Base-by-base conservation (phyloP, 164 flowering plant genomes). In the Kalanchoe fedtschenkoi region DNA sequence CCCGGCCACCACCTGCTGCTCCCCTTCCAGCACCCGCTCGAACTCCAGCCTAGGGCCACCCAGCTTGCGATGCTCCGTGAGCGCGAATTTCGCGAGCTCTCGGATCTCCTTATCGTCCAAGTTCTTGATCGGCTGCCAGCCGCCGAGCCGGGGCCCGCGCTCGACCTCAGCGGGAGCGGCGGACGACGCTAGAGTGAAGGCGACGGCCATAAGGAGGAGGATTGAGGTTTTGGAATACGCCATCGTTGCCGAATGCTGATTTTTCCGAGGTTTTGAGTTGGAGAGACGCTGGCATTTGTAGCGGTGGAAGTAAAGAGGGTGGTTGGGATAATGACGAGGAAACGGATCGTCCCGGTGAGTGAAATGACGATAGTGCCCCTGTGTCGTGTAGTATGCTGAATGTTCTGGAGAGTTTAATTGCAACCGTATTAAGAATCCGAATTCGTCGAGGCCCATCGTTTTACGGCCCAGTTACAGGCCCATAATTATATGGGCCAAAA, bases 21-120 rank as follows among this genome's bases (percentile, higher is more conserved):
- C 47, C 28, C 69, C 69, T 3, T 29, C 22, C 11, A 42, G 16
- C 29, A 66, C 64, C n/a, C 57, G 47, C 6, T 19, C 19, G 16
- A 58, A 60, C 60, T 38, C 33, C 37, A 66, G 58, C 22, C 55
- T 5, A 46, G 5, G 24, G 15, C 28, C 37, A 14, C 44, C 13
- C 0, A 44, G 26, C 60, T 56, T 57, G 66, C 68, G 68, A 63
- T 68, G 54, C 60, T 61, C 63, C 29, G 21, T 62, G 17, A 72
- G 53, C 0, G 75, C 75, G 41, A 61, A 72, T 5, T 62, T 21
- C 9, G 60, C 75, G 15, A 68, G 59, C 41, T 68, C 71, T 34
- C 42, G 28, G 39, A 72, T 65, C 38, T 65, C 41, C 13, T 62
- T 55, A 26, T 72, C 64, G 15, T 42, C 65, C 3, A 59, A 11